A percentile compares a stretch with the other conserved stretches of the same genome.
These are phyloP conservation scores for Cordyceps fumosorosea DNA, from an alignment of 2,329 filamentous ascomycete species.

Conservation along the genomic window DNA sequence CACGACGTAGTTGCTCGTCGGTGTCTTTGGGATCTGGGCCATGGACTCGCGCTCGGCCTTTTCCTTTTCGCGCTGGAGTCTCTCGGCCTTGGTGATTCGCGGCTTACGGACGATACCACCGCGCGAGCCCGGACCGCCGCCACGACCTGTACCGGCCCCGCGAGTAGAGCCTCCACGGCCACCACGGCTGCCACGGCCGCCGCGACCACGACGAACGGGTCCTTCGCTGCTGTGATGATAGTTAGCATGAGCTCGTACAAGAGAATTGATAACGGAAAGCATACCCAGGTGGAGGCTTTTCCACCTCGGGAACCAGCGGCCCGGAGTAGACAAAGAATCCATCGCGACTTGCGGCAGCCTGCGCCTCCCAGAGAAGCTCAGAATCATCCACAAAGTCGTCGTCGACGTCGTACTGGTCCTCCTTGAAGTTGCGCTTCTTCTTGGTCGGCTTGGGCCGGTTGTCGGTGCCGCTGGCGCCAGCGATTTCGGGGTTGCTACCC, in stretches of 20 bases:
- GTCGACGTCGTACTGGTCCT: slow-evolving; percentile 78
- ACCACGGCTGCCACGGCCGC: slow-evolving; percentile 43
- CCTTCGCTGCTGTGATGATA: slow-evolving; percentile 56
- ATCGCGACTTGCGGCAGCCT: slow-evolving; percentile 87
- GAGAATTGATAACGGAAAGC: slow-evolving; percentile 21
- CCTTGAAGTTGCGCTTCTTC: slow-evolving; percentile 73
- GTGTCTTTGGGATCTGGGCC: slow-evolving; percentile 34
- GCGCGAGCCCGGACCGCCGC: slow-evolving; percentile 60
- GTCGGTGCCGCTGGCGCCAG: slow-evolving; percentile 52
- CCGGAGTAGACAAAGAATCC: slow-evolving; percentile 98
- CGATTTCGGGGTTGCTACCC: slow-evolving; percentile 86
- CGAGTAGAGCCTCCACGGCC: slow-evolving; percentile 56
- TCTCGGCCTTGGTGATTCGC: slow-evolving; percentile 75
- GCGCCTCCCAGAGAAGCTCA: slow-evolving; percentile 90
- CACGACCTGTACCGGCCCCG: slow-evolving; percentile 37
- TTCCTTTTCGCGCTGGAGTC: slow-evolving; percentile 15
- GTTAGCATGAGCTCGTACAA: slow-evolving; percentile 26
- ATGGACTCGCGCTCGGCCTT: slow-evolving; percentile 64
- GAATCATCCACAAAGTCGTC: slow-evolving; percentile 89
- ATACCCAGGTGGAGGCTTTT: slow-evolving; percentile 58
- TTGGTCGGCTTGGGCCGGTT: slow-evolving; percentile 62
- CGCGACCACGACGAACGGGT: slow-evolving; percentile 61
- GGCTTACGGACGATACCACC: slow-evolving; percentile 75
- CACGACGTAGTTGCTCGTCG: slow-evolving; percentile 29
- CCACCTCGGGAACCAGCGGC: slow-evolving; percentile 77